Evolutionary conservation across 129 eudicot genomes (phyloP).

Genomic region (Dittrichia graveolens): DNA sequence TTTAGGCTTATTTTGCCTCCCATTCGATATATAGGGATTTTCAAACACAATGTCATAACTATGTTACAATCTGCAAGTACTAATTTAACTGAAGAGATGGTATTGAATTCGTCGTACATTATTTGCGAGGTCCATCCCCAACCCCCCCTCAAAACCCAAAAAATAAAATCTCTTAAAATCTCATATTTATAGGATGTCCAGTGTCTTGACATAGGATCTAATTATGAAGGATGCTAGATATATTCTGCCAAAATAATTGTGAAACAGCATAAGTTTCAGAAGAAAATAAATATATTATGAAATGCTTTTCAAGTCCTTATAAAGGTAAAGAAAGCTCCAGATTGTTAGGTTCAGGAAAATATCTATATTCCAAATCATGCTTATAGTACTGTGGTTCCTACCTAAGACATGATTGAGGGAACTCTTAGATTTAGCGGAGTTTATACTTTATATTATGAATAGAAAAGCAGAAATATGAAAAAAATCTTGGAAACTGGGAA

Average conservation of each 20-base stretch:
- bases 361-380: background rate
- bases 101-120: no score
- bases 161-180: constrained; percentile 5
- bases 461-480: background rate
- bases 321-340: background rate
- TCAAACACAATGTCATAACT: background rate
- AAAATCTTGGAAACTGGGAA: background rate
- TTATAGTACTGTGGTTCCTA: background rate
- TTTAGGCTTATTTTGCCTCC: no score
- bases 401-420: background rate
- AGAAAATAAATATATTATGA: background rate
- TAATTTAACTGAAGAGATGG: no score
- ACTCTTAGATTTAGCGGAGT: background rate
- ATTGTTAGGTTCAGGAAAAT: background rate
- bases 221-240: background rate
- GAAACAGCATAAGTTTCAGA: background rate
- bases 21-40: background rate
- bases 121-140: no score
- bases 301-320: background rate
- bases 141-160: no score
- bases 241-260: background rate
- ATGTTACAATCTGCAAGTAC: background rate
- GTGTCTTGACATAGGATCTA: constrained; percentile 1
- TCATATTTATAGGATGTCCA: background rate
- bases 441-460: background rate